Evolutionary conservation across 2,329 filamentous ascomycete genomes (phyloP).

Genomic region (Byssothecium circinans): DNA sequence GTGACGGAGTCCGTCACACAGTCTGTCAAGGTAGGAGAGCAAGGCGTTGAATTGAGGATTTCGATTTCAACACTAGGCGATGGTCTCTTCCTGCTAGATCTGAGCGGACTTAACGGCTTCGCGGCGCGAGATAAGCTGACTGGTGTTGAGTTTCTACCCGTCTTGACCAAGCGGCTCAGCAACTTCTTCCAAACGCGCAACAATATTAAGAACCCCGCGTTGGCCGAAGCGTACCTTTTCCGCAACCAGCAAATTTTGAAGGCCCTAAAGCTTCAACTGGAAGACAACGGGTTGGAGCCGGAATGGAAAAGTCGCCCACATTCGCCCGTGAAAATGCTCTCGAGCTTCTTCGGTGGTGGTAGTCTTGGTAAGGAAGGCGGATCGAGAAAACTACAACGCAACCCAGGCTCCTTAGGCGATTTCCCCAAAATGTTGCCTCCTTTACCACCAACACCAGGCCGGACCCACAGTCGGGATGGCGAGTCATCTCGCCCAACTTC

Average conservation of each 20-base stretch:
- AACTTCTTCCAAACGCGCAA: constrained; percentile 73
- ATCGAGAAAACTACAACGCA: constrained; percentile 39
- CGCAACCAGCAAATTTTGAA: constrained; percentile 78
- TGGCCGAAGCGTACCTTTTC: constrained; percentile 70
- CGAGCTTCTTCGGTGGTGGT: constrained; percentile 73
- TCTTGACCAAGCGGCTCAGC: constrained; percentile 72
- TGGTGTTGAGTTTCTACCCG: constrained; percentile 71
- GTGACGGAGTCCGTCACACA: constrained; percentile 71
- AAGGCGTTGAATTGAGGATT: constrained; percentile 70
- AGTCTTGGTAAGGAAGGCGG: constrained; percentile 51
- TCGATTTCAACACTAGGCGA: constrained; percentile 61
- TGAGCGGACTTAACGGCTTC: constrained; percentile 68
- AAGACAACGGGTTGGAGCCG: constrained; percentile 57
- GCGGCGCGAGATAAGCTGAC: constrained; percentile 74
- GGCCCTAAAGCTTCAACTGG: constrained; percentile 64
- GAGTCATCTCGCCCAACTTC: constrained; percentile 37
- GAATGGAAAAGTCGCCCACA: constrained; percentile 67
- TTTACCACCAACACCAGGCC: constrained; percentile 36
- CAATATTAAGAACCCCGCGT: constrained; percentile 63
- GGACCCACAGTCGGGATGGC: constrained; percentile 41
- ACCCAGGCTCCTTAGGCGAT: constrained; percentile 37
- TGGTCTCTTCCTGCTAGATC: constrained; percentile 58
- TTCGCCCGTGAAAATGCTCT: constrained; percentile 90
- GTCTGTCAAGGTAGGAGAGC: constrained; percentile 51
- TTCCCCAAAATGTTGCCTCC: constrained; percentile 41